phyloP scores from a whole-genome alignment of 1,284 basidiomycete genomes.

The Sanghuangporus sanghuang region DNA sequence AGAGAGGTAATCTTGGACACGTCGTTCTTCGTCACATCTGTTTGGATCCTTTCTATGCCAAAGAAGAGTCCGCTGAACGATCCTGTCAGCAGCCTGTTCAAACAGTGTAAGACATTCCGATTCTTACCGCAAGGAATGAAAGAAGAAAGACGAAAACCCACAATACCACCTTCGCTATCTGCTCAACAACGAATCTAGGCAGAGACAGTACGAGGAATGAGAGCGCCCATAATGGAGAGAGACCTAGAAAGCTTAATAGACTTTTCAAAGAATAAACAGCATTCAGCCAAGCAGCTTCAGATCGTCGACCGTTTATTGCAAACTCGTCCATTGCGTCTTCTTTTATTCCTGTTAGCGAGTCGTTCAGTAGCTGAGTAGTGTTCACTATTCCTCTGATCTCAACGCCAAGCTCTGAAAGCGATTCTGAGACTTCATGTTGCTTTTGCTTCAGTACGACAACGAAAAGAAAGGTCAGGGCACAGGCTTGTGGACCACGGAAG shows the following conservation, averaged over 20 bases:
- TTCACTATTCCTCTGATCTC: neutral
- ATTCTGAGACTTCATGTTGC: constrained; percentile 5
- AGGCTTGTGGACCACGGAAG: neutral
- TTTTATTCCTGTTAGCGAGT: neutral
- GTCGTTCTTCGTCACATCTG: neutral
- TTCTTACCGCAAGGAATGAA: neutral
- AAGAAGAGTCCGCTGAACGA: neutral
- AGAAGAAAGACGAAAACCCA: neutral
- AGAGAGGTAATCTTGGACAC: neutral
- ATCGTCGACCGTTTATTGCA: neutral
- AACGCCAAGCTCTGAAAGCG: neutral
- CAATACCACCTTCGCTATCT: neutral
- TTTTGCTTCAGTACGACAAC: neutral
- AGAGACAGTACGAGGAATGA: constrained; percentile 2
- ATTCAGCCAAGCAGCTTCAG: neutral
- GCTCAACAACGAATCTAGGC: constrained; percentile 5
- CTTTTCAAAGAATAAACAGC: neutral
- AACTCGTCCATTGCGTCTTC: neutral
- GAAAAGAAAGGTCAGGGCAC: neutral
- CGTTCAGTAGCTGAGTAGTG: neutral
- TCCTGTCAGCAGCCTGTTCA: neutral
- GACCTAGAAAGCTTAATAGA: neutral
- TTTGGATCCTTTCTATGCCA: neutral
- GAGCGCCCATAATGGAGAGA: constrained; percentile 1
- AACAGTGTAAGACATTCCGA: neutral